Base-by-base conservation (phyloP, 352 stramenopile species). In the Pythium pyrilobum region DNA sequence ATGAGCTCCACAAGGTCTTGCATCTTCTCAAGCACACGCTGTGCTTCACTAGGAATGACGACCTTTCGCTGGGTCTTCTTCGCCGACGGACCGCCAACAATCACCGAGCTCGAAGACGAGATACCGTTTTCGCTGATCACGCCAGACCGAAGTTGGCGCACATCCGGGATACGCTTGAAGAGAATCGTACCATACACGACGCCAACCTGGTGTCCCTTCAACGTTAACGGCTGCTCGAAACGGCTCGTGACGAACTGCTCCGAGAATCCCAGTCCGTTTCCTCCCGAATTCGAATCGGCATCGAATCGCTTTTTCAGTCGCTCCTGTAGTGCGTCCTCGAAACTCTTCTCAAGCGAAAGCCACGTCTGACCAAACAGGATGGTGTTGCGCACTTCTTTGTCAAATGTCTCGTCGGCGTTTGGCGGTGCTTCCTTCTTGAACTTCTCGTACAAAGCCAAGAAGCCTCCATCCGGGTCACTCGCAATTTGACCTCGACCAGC, bases 51-150 rank as follows among this genome's bases (percentile, higher is more conserved):
- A 2, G 85, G 85, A 36, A 95, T 92, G 16, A 92, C 72, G 5
- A 92, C 82, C 50, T 91, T 91, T 20, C 76, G 71, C 20, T 72
- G 62, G 21, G 71, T 56, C 49, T 87, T 89, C 56, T 90, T 93
- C 4, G 67, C 71, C 36, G 76, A 60, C 4, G 62, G 63, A 12
- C 64, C 60, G 34, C 85, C 85, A 10, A 95, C 81, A 56, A 95
- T 95, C 23, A 95, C 85, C 25, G 82, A 92, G 38, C 81, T 92
- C 5, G 81, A 92, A 6, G 81, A 93, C 13, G 85, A 92, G 50
- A 95, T 94, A 4, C 85, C 85, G 27, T 89, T 82, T 41, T 95
- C 85, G 32, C 82, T 93, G 59, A 93, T 95, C 24, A 95, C 85
- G 23, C 85, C 85, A 29, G 81, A 92, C 21, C 85, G 79, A 46